Percentiles rank a stretch among this genome's conserved stretches.
These are phyloP conservation scores for Penicillium crystallinum DNA, from an alignment of 495 filamentous ascomycete species.

Conservation along the genomic window DNA sequence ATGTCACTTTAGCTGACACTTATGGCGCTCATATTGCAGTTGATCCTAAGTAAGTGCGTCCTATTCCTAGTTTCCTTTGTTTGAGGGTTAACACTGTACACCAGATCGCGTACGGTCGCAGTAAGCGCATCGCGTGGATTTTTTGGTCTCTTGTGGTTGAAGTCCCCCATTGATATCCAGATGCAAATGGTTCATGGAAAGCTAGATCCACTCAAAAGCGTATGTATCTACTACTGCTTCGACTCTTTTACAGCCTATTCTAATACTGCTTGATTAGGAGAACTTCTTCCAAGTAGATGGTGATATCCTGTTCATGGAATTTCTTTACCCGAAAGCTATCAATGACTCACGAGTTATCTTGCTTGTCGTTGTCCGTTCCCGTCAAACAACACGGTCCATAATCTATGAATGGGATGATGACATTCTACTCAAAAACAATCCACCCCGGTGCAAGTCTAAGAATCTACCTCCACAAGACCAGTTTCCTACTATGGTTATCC, in stretches of 20 bases:
- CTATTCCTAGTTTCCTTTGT: neutral
- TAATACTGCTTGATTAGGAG: conserved; percentile 29
- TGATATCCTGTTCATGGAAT: conserved; percentile 78
- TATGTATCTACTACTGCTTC: conserved; percentile 11
- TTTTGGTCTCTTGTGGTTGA: conserved; percentile 52
- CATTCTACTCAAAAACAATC: conserved; percentile 19
- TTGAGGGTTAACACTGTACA: conserved; percentile 8
- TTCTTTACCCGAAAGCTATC: conserved; percentile 62
- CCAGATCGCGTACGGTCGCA: conserved; percentile 60
- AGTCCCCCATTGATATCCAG: conserved; percentile 25
- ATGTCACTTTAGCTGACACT: conserved; percentile 49
- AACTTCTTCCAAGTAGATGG: conserved; percentile 60
- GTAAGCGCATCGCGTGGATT: conserved; percentile 54
- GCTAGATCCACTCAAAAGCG: conserved; percentile 35
- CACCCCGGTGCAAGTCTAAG: conserved; percentile 5
- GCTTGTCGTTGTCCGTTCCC: conserved; percentile 61
- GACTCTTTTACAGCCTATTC: neutral
- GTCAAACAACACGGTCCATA: conserved; percentile 55
- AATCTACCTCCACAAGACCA: conserved; percentile 53
- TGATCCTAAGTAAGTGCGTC: conserved; percentile 58
- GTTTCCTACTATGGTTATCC: conserved; percentile 62
- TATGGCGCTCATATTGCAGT: conserved; percentile 77
- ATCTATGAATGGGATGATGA: conserved; percentile 70
- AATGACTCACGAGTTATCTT: conserved; percentile 67
- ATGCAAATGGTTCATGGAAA: conserved; percentile 29